Conservation (phyloP, 148 eudicot genomes). For the Fagopyrum tataricum region DNA sequence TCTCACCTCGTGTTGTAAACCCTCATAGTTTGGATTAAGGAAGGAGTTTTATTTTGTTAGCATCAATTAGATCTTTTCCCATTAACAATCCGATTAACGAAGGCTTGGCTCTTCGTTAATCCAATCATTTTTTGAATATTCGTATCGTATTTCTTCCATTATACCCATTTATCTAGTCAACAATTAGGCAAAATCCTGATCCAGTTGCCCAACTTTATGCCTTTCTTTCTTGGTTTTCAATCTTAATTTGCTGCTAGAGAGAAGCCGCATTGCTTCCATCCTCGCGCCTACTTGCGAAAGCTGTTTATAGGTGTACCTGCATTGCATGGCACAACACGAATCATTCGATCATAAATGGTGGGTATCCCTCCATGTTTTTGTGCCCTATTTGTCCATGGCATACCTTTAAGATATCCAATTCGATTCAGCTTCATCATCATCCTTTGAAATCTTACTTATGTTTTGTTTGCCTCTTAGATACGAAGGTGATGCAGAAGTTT, state of each 20-base stretch:
- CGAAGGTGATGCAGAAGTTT: not conserved
- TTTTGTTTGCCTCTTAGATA: slow-evolving; percentile 16
- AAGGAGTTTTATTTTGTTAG: not conserved
- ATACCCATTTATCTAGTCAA: not conserved
- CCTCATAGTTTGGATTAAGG: not conserved
- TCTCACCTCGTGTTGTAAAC: not conserved
- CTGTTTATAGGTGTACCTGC: not conserved
- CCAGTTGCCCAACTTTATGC: not conserved
- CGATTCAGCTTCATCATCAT: not conserved
- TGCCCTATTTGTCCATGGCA: not conserved
- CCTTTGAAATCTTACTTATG: not conserved
- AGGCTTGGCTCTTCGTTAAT: slow-evolving; percentile 26
- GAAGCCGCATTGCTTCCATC: not conserved
- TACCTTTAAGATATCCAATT: not conserved
- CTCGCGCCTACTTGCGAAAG: not conserved
- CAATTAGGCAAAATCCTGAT: not conserved
- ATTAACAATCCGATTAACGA: slow-evolving; percentile 29
- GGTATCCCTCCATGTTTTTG: not conserved
- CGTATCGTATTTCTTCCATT: not conserved
- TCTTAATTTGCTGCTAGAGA: not conserved
- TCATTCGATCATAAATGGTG: slow-evolving; percentile 1
- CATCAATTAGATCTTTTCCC: not conserved
- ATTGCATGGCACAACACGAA: not conserved
- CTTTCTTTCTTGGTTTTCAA: not conserved
- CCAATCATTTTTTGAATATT: not conserved